Evolutionary conservation across 176 grass and related monocot genomes (phyloP), one percentile per base, ranked within the genome.

Genomic region (Poa annua): DNA sequence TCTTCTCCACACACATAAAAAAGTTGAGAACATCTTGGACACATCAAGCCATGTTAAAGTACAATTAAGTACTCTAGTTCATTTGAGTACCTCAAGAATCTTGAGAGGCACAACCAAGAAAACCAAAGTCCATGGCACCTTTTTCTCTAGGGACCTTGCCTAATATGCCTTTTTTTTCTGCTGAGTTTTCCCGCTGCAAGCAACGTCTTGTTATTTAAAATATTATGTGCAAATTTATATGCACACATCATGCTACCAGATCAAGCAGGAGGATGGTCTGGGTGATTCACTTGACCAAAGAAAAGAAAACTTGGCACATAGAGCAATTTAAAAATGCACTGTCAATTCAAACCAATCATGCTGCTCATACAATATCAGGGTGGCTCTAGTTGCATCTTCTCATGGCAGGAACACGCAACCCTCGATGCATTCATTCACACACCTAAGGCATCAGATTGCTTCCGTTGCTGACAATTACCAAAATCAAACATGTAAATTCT

Each of bases 101-200:
- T 86, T 78, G 83, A 77, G 65, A 89, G 53, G 85, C 33, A 53
- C 83, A 57, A 63, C 44, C 79, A 86, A 68, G 73, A 89, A 86
- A 56, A 86, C 35, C 72, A 73, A 78, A 76, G 57, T 89, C 52
- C 69, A 80, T 66, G 54, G 41, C 56, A 25, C 38, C 9, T 52
- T 59, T 62, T 29, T 17, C 25, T 80, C 9, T 19, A 56, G 19
- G 57, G 38, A 38, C 49, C n/a, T 62, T 80, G 66, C 51, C 69
- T 75, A 41, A 76, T 75, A 80, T 68, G 59, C 70, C 1, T 72
- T 22, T 73, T 50, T 26, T 49, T 26, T 73, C 19, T 32, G 60
- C 41, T 9, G 36, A 78, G 56, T 89, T 62, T 76, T 67, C 8
- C 4, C 71, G 1, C 55, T 57, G 65, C 88, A 89, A 89, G 78